These are phyloP conservation scores for Podospora pseudoanserina DNA, from an alignment of 495 filamentous ascomycete species.

Conservation along the genomic window DNA sequence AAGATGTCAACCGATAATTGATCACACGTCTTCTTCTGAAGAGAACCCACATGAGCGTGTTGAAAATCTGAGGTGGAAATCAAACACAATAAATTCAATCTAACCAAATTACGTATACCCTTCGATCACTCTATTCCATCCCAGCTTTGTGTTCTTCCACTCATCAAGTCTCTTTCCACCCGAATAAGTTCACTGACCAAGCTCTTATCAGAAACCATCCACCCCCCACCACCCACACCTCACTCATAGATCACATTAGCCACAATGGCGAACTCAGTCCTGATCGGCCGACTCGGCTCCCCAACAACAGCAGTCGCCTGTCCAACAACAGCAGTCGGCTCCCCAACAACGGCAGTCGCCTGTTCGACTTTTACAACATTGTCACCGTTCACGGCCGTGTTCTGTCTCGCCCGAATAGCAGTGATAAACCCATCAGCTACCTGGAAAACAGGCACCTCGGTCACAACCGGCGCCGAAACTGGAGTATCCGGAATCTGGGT, in stretches of 20 bases:
- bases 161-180: neutral
- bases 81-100: neutral
- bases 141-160: neutral
- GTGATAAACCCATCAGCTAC: too few relatives aligned
- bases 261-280: neutral
- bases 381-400: too few relatives aligned
- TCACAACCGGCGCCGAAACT: too few relatives aligned
- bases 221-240: neutral
- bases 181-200: too few relatives aligned
- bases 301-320: too few relatives aligned
- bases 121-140: neutral
- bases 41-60: neutral
- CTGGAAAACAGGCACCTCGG: too few relatives aligned
- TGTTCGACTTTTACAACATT: too few relatives aligned
- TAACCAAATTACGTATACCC: neutral
- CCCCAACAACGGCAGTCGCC: too few relatives aligned
- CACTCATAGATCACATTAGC: neutral
- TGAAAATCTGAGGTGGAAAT: neutral
- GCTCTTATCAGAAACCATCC: neutral
- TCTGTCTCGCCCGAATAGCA: too few relatives aligned
- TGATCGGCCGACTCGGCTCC: too few relatives aligned
- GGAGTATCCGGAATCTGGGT: too few relatives aligned
- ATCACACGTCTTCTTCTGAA: neutral
- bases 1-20: neutral
- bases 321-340: too few relatives aligned